Evolutionary conservation across 2,329 filamentous ascomycete species (phyloP).

Genomic region (Ceratocystis cacaofunesta): DNA sequence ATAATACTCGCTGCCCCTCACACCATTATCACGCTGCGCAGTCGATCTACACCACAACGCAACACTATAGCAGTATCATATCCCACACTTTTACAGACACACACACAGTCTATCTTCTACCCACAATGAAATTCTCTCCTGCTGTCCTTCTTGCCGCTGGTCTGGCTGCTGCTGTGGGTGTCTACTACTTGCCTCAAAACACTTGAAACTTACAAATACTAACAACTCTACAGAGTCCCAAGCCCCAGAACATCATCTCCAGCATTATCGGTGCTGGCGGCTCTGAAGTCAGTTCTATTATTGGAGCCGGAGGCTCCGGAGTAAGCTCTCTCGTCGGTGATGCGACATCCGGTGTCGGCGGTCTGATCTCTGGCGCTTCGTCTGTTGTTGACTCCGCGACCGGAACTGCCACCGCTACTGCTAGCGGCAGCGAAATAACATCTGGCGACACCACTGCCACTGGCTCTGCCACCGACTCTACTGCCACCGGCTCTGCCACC

Average conservation of each 20-base stretch:
- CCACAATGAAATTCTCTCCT: constrained; percentile 27
- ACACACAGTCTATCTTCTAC: constrained; percentile 3
- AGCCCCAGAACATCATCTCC: constrained; percentile 7
- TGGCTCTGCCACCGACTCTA: constrained; percentile 13
- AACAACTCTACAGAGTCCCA: neutral
- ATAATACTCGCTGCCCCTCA: too few species aligned
- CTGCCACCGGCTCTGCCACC: constrained; percentile 18
- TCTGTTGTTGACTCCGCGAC: constrained; percentile 9
- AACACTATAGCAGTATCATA: neutral
- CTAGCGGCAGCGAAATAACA: constrained; percentile 11
- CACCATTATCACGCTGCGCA: too few species aligned
- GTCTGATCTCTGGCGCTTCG: neutral
- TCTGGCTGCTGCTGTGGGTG: constrained; percentile 24
- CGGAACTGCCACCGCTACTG: constrained; percentile 16
- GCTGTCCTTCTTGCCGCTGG: constrained; percentile 21
- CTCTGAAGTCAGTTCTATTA: constrained; percentile 14
- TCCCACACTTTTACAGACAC: neutral
- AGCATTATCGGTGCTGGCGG: constrained; percentile 15
- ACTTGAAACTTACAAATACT: neutral
- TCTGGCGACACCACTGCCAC: constrained; percentile 15
- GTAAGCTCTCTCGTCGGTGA: constrained; percentile 13
- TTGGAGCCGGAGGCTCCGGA: constrained; percentile 14
- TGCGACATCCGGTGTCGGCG: constrained; percentile 9
- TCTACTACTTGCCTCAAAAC: neutral
- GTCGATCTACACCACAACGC: neutral